A percentile compares a stretch with the other conserved stretches of the same genome.
Conservation (phyloP, 805 yeast genomes). For the Ogataea thermomethanolica region DNA sequence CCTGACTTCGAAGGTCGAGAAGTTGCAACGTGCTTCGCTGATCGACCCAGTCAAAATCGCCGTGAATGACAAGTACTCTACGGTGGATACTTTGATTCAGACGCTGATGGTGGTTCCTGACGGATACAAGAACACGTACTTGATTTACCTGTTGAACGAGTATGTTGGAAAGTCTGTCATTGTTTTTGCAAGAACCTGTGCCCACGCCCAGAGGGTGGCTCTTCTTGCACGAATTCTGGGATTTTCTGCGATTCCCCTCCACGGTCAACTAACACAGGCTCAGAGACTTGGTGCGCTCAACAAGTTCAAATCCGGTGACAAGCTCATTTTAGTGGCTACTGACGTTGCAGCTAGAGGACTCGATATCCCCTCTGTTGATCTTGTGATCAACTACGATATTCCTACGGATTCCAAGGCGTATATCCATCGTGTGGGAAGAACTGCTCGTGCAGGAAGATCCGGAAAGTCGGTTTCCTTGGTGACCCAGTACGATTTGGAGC, state of each 20-base stretch:
- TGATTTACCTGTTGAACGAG: conserved; percentile 81
- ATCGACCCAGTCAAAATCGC: conserved; percentile 87
- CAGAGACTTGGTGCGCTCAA: conserved; percentile 81
- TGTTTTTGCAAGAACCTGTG: conserved; percentile 90
- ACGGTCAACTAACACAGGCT: conserved; percentile 85
- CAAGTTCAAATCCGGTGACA: conserved; percentile 69
- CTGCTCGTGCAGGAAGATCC: conserved; percentile 90
- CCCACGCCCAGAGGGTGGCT: conserved; percentile 90
- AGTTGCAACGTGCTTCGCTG: conserved; percentile 89
- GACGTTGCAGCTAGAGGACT: conserved; percentile 96
- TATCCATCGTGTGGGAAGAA: conserved; percentile 96
- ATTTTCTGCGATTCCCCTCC: conserved; percentile 87
- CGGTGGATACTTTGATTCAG: conserved; percentile 92
- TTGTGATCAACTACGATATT: conserved; percentile 87
- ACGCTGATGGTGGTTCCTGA: conserved; percentile 87
- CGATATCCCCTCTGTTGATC: conserved; percentile 89
- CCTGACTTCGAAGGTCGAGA: conserved; percentile 92
- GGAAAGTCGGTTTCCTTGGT: conserved; percentile 86
- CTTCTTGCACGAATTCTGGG: conserved; percentile 76
- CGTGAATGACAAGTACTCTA: conserved; percentile 82
- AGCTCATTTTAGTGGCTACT: conserved; percentile 71
- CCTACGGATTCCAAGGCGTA: conserved; percentile 97
- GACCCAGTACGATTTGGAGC: conserved; percentile 91
- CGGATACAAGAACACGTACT: conserved; percentile 84
- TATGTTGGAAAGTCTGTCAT: conserved; percentile 80